Evolutionary conservation across 768 basidiomycete species (phyloP), one percentile per base, ranked within the genome.

Genomic region (Auriscalpium orientale): DNA sequence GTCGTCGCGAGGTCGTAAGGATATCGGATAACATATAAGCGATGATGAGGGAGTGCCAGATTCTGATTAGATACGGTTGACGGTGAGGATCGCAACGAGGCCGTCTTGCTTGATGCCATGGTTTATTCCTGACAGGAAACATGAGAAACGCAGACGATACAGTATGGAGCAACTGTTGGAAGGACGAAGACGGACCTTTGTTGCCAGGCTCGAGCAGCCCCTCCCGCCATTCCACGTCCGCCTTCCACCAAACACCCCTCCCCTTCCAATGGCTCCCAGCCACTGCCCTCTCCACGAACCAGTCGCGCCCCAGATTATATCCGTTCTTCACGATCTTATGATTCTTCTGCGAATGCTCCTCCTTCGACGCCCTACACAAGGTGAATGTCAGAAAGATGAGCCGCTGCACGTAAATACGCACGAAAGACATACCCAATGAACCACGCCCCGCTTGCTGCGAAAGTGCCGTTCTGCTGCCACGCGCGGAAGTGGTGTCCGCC

Each of bases 401-500:
- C 56, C 33, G 54, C 35, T 45, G 46, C 3, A 13, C 16, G 36
- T 21, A 40, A 28, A 2, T 4, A 15, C 16, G 36, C 22, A 20
- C n/a, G 36, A 3, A 38, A 22, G 12, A 15, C 18, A 16, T 36
- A 56, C 88, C 81, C 90, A 10, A 94, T 73, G 64, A 93, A 93
- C 91, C 91, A 93, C 8, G 91, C 91, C 1, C 85, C 82, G 49
- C 80, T 86, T 62, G 84, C 73, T 0, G 80, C 88, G 16, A 73
- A 64, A 0, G 86, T 83, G 3, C 89, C 91, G 61, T 91, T 90
- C 75, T 94, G 91, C 65, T 82, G 84, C 91, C 91, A 94, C 8
- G 89, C 89, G 49, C 91, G 79, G 64, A 89, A 94, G 66, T 94
- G 92, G 56, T 93, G 85, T 2, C 91, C 91, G n/a, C 90, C 90